Conservation (phyloP, 106 monocot genomes). For the Xerophyta viscosa region DNA sequence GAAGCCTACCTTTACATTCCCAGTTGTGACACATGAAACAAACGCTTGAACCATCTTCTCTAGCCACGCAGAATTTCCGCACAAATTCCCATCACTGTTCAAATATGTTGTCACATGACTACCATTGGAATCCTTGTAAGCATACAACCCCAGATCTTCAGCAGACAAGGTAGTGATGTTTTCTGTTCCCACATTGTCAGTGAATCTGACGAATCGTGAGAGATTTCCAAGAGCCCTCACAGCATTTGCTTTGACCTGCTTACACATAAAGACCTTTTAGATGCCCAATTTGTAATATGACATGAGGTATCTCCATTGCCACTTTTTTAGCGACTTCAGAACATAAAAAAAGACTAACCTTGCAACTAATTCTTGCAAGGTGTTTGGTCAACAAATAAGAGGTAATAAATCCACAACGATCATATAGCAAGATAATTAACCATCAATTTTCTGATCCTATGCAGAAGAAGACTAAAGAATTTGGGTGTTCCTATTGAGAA, state of each 20-base stretch:
- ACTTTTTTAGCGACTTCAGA: no score
- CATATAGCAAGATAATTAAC: no score
- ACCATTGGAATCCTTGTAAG: neutral
- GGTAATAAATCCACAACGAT: no score
- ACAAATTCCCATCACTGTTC: slow-evolving; percentile 10
- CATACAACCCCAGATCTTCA: neutral
- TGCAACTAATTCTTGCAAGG: no score
- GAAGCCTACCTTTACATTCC: slow-evolving; percentile 86
- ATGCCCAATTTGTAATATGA: no score
- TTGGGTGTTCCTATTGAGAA: no score
- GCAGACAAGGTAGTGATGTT: neutral
- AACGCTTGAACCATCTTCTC: slow-evolving; percentile 96
- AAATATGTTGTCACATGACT: neutral
- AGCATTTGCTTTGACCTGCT: slow-evolving; percentile 90
- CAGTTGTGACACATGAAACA: slow-evolving; percentile 98
- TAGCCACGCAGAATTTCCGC: slow-evolving; percentile 50
- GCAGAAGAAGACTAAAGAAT: no score
- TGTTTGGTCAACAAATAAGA: no score
- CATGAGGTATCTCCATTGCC: no score
- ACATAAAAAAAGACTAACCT: no score
- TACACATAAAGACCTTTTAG: neutral
- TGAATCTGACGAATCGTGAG: slow-evolving; percentile 77
- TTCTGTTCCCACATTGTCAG: slow-evolving; percentile 12
- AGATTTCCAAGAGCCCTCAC: slow-evolving; percentile 96
- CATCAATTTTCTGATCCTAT: no score